Percentiles rank a stretch among this genome's conserved stretches.
These are phyloP conservation scores for Suzukiozyma palmioleophila DNA, from an alignment of 1,139 yeast genomes.

Conservation along the genomic window DNA sequence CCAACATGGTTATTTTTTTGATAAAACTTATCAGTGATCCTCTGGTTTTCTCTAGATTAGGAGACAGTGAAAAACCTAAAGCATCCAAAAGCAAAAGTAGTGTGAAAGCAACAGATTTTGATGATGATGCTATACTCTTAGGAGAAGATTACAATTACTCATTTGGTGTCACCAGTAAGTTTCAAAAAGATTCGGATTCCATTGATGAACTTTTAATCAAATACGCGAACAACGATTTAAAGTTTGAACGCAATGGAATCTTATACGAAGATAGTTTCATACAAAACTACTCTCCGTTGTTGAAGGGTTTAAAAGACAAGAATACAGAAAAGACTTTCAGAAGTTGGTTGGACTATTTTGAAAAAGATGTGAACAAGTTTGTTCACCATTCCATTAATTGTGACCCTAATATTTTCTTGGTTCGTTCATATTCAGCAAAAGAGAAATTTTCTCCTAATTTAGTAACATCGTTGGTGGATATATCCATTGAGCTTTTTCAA, in stretches of 20 bases:
- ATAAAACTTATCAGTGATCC: slow-evolving; percentile 38
- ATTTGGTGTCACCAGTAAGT: slow-evolving; percentile 40
- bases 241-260: slow-evolving; percentile 5
- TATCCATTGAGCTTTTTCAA: slow-evolving; percentile 74
- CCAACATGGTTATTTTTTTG: slow-evolving; percentile 38
- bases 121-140: slow-evolving; percentile 18
- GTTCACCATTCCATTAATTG: slow-evolving; percentile 26
- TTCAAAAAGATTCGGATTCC: slow-evolving; percentile 14
- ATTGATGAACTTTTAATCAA: slow-evolving; percentile 25
- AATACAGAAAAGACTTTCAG: slow-evolving; percentile 1
- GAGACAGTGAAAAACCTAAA: slow-evolving; percentile 18
- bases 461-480: slow-evolving; percentile 61
- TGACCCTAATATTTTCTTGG: slow-evolving; percentile 31
- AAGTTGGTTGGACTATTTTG: slow-evolving; percentile 34
- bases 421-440: slow-evolving; percentile 22
- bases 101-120: slow-evolving; percentile 20
- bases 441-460: slow-evolving; percentile 27
- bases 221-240: slow-evolving; percentile 6
- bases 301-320: slow-evolving; percentile 5
- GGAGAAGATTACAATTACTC: slow-evolving; percentile 33
- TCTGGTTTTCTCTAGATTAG: slow-evolving; percentile 26
- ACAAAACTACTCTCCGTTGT: slow-evolving; percentile 2
- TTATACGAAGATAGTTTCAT: slow-evolving; percentile 15
- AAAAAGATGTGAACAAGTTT: slow-evolving; percentile 19
- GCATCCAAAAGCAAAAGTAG: slow-evolving; percentile 19